phyloP scores from a whole-genome alignment of 148 eudicot species.

The Rheum nobile region DNA sequence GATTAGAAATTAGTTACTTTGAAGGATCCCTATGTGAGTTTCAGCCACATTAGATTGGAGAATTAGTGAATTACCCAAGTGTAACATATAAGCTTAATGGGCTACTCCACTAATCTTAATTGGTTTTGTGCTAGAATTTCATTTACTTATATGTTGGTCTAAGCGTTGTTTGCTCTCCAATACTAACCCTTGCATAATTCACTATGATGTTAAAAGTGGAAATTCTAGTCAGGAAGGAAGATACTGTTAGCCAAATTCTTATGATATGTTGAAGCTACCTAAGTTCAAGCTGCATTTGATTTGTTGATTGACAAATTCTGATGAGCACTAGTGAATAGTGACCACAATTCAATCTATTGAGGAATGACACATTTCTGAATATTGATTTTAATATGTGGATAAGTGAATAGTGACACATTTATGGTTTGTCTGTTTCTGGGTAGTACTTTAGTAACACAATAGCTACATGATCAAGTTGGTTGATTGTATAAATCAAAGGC shows the following conservation, averaged over 20 bases:
- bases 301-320: not conserved
- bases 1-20: not conserved
- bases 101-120: not conserved
- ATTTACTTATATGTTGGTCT: not conserved
- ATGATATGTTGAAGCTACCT: not conserved
- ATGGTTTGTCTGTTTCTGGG: not conserved
- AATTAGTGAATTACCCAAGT: not conserved
- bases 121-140: not conserved
- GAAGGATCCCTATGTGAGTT: not conserved
- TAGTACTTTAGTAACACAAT: not conserved
- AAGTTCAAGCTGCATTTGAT: not conserved
- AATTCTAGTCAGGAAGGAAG: not conserved
- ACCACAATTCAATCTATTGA: not conserved
- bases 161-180: not conserved
- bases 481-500: not conserved
- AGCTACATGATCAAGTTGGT: not conserved
- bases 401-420: not conserved
- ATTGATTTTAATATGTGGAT: not conserved
- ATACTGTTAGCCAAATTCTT: not conserved
- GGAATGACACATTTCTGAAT: not conserved
- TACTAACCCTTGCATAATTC: not conserved
- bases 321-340: not conserved
- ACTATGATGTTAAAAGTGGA: not conserved
- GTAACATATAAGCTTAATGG: not conserved
- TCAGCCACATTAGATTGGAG: not conserved